Base-by-base conservation (phyloP, 768 basidiomycete species). In the Trametes cubensis region DNA sequence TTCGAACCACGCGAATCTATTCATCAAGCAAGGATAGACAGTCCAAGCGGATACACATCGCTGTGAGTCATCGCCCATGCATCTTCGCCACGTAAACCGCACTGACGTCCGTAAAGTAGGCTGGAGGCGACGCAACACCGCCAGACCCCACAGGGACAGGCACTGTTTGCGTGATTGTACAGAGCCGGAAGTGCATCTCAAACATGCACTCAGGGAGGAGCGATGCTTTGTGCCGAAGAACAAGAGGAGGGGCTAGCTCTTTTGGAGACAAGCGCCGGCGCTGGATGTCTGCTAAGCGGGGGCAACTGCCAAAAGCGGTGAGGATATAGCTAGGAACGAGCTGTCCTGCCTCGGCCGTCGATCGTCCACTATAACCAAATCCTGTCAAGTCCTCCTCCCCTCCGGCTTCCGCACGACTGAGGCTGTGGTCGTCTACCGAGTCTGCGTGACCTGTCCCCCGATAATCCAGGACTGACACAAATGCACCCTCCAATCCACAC, bases 331-430 rank as follows among this genome's bases (percentile, higher is more conserved):
- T 50, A 58, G 48, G 48, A 42, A 50, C 48, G 40, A 30, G 4
- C 10, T 51, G 40, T 41, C 45, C 20, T 14, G 21, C 34, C 4
- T 8, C 8, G 30, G 14, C 17, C 34, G 48, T 58, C 57, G 57
- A 58, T 58, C 57, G 57, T 10, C 6, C 41, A 58, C 57, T 58
- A 58, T 58, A 58, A 42, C 57, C 57, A 58, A 50, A 58, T 58
- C 23, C 40, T 44, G 3, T 2, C 34, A 34, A 34, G 34, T 34
- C 34, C 34, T 13, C 39, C 45, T n/a, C 49, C 25, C 39, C 41
- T 49, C 34, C 57, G 48, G 7, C 25, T 28, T 20, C 41, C n/a
- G 15, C 58, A 2, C n/a, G 15, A 4, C 25, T 50, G 58, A 40
- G 58, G 58, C 58, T 28, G 58, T 59, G 41, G 41, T 34, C 11